phyloP scores from a whole-genome alignment of 306 rosid genomes.

The Herpetospermum pedunculosum region DNA sequence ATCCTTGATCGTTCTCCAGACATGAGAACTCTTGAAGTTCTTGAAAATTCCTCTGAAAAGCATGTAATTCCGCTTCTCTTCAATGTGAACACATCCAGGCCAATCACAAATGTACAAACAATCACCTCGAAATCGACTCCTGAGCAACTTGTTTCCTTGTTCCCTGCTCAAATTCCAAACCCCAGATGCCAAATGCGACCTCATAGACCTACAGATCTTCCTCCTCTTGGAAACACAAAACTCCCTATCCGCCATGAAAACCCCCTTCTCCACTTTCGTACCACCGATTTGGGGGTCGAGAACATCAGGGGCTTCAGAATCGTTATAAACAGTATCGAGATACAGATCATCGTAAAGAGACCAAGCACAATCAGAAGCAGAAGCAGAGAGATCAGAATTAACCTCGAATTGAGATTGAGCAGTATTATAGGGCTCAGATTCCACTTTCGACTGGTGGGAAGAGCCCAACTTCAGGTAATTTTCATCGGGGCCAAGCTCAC shows the following conservation, averaged over 20 bases:
- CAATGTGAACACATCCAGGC: conserved; percentile 86
- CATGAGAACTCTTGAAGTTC: conserved; percentile 64
- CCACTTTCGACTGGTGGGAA: neutral
- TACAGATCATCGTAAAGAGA: conserved; percentile 79
- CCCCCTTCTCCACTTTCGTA: conserved; percentile 22
- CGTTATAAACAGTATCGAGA: conserved; percentile 44
- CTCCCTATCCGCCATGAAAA: conserved; percentile 7
- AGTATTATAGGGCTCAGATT: conserved; percentile 6
- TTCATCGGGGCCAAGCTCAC: conserved; percentile 52
- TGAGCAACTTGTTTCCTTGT: conserved; percentile 68
- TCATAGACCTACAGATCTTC: conserved; percentile 25
- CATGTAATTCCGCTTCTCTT: conserved; percentile 71
- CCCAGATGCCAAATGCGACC: conserved; percentile 73
- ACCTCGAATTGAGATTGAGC: neutral
- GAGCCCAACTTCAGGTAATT: conserved; percentile 7
- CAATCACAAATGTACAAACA: conserved; percentile 68
- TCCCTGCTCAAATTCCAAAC: conserved; percentile 70
- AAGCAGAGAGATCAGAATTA: neutral
- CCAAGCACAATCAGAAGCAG: conserved; percentile 44
- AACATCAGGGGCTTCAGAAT: conserved; percentile 23
- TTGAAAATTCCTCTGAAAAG: conserved; percentile 75
- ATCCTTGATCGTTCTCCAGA: conserved; percentile 74
- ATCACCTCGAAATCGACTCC: conserved; percentile 71
- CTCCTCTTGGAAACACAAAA: conserved; percentile 24
- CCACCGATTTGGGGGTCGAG: neutral